Conservation (phyloP, 106 monocot genomes). For the Dioscorea zingiberensis region DNA sequence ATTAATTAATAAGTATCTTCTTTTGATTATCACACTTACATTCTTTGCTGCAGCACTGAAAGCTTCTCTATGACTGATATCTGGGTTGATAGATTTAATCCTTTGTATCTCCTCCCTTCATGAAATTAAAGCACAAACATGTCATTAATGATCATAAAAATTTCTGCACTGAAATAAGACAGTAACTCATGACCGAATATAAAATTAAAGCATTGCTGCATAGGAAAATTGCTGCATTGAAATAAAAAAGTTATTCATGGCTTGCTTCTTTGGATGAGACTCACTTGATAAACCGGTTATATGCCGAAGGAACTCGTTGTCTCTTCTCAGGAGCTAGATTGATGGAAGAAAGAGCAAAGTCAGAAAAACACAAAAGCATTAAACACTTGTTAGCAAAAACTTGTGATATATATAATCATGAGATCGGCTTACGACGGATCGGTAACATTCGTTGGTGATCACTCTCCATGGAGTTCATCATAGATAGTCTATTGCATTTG, state of each 20-base stretch:
- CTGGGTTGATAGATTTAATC: slow-evolving; percentile 87
- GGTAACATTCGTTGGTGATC: slow-evolving; percentile 28
- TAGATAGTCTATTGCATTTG: slow-evolving; percentile 21
- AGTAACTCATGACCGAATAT: no score
- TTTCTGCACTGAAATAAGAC: no score
- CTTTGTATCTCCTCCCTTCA: slow-evolving; percentile 89
- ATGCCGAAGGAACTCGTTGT: slow-evolving; percentile 86
- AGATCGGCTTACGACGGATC: slow-evolving; percentile 31
- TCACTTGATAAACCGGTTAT: slow-evolving; percentile 94
- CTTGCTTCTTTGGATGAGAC: no score
- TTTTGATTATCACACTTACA: slow-evolving; percentile 26
- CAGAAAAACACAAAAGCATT: not conserved
- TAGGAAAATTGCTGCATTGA: no score
- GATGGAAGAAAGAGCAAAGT: not conserved
- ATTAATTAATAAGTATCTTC: no score
- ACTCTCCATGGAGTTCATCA: slow-evolving; percentile 28
- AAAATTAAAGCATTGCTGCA: no score
- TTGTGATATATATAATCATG: not conserved
- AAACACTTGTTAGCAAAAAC: not conserved
- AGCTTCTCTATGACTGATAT: slow-evolving; percentile 91
- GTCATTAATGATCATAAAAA: slow-evolving; percentile 1
- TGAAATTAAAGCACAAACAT: not conserved
- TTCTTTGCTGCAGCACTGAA: slow-evolving; percentile 96
- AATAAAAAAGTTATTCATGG: no score
- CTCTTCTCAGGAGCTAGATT: slow-evolving; percentile 68